A percentile compares a stretch with the other conserved stretches of the same genome.
Conservation (phyloP, 2,329 filamentous ascomycete species). For the Cryphonectria naterciae region DNA sequence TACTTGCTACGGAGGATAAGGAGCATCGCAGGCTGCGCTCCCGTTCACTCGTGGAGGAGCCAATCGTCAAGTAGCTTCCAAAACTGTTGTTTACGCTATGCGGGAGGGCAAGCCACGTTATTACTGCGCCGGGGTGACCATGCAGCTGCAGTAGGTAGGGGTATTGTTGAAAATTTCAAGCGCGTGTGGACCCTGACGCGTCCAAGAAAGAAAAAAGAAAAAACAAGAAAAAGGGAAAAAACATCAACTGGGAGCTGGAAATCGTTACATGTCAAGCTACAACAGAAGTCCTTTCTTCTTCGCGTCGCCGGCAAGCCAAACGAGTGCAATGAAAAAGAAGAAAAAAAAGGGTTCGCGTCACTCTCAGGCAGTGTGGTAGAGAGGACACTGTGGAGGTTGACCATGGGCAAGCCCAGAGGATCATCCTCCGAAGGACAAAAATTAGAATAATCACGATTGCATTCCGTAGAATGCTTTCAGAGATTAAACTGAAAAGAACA, state of each 20-base stretch:
- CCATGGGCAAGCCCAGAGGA: slow-evolving; percentile 73
- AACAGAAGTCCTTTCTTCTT: slow-evolving; percentile 50
- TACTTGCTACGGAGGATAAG: not conserved
- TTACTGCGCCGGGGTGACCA: not conserved
- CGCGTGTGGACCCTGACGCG: not conserved
- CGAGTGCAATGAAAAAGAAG: slow-evolving; percentile 55
- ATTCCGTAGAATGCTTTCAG: slow-evolving; percentile 70
- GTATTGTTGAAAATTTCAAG: not conserved
- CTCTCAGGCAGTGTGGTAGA: slow-evolving; percentile 73
- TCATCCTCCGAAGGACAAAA: slow-evolving; percentile 58
- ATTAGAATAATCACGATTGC: slow-evolving; percentile 73
- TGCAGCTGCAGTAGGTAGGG: not conserved
- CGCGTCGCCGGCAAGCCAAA: slow-evolving; percentile 55
- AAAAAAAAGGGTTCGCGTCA: slow-evolving; percentile 64
- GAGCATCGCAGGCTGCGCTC: not conserved
- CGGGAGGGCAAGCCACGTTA: not conserved
- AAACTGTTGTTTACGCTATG: not conserved
- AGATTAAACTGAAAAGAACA: slow-evolving; percentile 85
- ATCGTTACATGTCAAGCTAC: not conserved
- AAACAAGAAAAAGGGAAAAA: too few species aligned
- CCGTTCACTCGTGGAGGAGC: not conserved
- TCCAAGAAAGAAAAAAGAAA: not conserved
- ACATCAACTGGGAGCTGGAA: not conserved
- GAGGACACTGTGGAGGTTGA: slow-evolving; percentile 65
- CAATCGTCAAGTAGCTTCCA: not conserved